Evolutionary conservation across 768 basidiomycete genomes (phyloP).

Genomic region (Pisolithus marmoratus): DNA sequence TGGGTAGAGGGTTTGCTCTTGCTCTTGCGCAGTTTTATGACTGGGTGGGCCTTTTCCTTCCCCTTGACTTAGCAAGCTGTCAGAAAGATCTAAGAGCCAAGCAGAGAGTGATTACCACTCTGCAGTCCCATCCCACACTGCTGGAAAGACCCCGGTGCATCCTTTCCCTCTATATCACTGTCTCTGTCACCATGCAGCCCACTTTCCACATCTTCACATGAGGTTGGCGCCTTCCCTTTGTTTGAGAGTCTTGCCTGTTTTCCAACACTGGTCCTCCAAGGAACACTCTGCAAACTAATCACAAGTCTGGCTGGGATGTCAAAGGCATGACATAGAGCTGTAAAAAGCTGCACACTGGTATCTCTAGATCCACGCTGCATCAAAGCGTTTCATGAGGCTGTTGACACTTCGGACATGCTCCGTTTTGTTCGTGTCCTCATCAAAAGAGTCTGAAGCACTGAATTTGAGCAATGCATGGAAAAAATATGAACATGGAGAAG

Average conservation of each 20-base stretch:
- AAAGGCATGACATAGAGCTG: conserved; percentile 79
- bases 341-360: conserved; percentile 85
- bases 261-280: conserved; percentile 72
- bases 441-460: conserved; percentile 31
- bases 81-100: conserved; percentile 1
- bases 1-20: conserved; percentile 44
- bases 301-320: conserved; percentile 85
- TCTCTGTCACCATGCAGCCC: conserved; percentile 29
- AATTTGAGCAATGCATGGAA: conserved; percentile 1
- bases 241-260: conserved; percentile 39
- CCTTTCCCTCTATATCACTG: conserved; percentile 35
- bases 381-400: conserved; percentile 86
- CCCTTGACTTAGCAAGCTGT: conserved; percentile 39
- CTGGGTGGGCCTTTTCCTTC: conserved; percentile 50
- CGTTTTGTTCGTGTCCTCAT: conserved; percentile 40
- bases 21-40: conserved; percentile 53
- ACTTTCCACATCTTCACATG: conserved; percentile 13
- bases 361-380: conserved; percentile 79
- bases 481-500: conserved; percentile 65
- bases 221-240: conserved; percentile 27
- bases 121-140: conserved; percentile 31
- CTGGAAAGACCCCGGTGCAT: conserved; percentile 20
- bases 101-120: neutral
- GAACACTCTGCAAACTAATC: conserved; percentile 85
- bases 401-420: conserved; percentile 74